Conservation (phyloP, 2,329 filamentous ascomycete species). For the Shiraia sp. region DNA sequence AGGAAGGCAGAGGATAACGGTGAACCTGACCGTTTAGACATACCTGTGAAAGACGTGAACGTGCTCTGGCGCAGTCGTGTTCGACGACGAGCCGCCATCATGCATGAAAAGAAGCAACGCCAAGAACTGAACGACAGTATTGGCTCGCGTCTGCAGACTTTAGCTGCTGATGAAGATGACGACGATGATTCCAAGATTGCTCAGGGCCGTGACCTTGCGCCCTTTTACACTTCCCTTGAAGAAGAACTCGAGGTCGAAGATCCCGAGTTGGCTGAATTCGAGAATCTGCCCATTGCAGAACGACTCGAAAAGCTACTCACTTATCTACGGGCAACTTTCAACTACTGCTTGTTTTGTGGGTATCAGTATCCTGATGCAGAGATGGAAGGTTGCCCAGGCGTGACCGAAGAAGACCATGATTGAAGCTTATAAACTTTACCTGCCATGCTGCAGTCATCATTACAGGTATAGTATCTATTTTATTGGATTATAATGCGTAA, state of each 20-base stretch:
- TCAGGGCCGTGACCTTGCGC: constrained; percentile 61
- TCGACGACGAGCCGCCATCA: constrained; percentile 68
- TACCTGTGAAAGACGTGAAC: constrained; percentile 69
- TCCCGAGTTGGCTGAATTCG: constrained; percentile 77
- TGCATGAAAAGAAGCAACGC: constrained; percentile 58
- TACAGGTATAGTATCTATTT: no score
- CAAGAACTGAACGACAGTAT: constrained; percentile 35
- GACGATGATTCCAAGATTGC: constrained; percentile 74
- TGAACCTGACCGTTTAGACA: constrained; percentile 36
- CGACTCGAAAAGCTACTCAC: constrained; percentile 67
- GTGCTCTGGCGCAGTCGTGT: constrained; percentile 80
- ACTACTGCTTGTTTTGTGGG: constrained; percentile 98
- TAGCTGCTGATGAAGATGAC: constrained; percentile 61
- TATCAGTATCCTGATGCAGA: constrained; percentile 70
- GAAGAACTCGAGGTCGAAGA: constrained; percentile 79
- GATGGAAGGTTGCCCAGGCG: constrained; percentile 88
- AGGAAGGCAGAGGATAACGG: constrained; percentile 28
- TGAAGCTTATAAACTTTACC: constrained; percentile 40
- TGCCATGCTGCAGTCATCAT: background rate
- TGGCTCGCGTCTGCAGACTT: constrained; percentile 62
- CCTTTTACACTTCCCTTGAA: constrained; percentile 57
- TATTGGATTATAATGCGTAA: no score
- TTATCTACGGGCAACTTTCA: constrained; percentile 70
- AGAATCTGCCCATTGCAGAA: constrained; percentile 68
- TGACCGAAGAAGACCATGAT: constrained; percentile 81